Evolutionary conservation across 208 protist genomes (phyloP), one percentile per base, ranked within the genome.

Genomic region (Leishmania braziliensis): DNA sequence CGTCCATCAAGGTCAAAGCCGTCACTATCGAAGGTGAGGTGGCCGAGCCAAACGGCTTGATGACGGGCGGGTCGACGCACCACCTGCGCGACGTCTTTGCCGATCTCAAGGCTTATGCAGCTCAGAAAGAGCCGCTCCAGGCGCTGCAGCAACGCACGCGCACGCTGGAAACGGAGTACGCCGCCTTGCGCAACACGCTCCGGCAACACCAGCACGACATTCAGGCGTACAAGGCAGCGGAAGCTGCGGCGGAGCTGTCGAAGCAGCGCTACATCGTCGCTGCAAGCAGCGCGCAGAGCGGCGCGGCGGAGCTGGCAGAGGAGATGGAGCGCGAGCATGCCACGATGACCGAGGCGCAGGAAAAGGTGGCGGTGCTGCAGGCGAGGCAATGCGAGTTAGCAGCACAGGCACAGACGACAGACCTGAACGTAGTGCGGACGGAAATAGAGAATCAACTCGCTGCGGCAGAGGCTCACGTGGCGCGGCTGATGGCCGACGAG

Each of bases 11-110:
- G 20, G 79, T 86, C 26, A 95, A 97, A 69, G 94, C 98, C 23
- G 99, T 99, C n/a, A 99, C 99, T 3, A 79, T 99, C 8, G 98
- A 99, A 3, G 99, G 99, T 50, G 99, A 99, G 75, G 87, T 99
- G 39, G 99, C 98, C 73, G 98, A 99, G 88, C 99, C 99, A 18
- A 84, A 84, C 29, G 99, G 99, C 50, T 98, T 99, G 29, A 91
- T 99, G 36, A 99, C 99, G 10, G 99, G 99, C 80, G 98, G 98
- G 20, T 92, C 97, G n/a, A 93, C 86, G 50, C 80, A 81, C 56
- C 87, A 92, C 68, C 80, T 97, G 53, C 92, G 88, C 20, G 87
- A 98, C 81, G 78, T 95, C 43, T 95, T 97, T 70, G 87, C 85
- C 6, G 91, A 96, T 75, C 88, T 95, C 60, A 78, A 77, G 50